Percentiles rank a stretch among this genome's conserved stretches.
These are phyloP conservation scores for Sphagnum fallax DNA, from an alignment of 228 moss, liverwort and hornwort species.

Conservation along the genomic window DNA sequence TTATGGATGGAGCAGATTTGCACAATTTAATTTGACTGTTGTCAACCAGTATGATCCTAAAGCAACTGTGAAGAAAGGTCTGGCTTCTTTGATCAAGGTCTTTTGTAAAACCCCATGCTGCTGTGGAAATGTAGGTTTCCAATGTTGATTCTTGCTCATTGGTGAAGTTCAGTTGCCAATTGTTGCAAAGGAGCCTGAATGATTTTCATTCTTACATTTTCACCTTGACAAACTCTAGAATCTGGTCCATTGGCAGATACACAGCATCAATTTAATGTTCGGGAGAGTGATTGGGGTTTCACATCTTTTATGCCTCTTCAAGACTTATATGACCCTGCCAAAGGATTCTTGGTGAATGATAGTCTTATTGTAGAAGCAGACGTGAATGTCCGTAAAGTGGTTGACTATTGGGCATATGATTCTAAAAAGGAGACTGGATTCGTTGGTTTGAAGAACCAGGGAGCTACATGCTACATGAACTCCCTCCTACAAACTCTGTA, in stretches of 20 bases:
- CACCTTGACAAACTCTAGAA: background rate
- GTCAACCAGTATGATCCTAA: conserved; percentile 90
- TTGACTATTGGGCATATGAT: conserved; percentile 99
- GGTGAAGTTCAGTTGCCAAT: background rate
- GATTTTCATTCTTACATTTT: background rate
- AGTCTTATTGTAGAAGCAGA: conserved; percentile 96
- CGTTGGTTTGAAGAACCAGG: conserved; percentile 99
- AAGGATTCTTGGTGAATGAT: conserved; percentile 91
- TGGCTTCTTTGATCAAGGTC: background rate
- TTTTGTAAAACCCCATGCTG: too few relatives aligned
- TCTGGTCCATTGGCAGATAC: conserved; percentile 60
- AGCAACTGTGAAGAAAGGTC: conserved; percentile 97
- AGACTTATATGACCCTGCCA: conserved; percentile 85
- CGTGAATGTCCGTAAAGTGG: conserved; percentile 97
- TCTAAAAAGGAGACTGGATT: conserved; percentile 99
- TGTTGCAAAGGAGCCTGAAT: background rate
- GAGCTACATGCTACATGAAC: conserved; percentile 99
- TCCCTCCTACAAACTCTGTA: conserved; percentile 98
- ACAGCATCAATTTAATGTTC: conserved; percentile 96
- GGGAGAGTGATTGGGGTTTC: conserved; percentile 98
- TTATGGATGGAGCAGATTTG: conserved; percentile 99
- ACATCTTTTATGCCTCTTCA: conserved; percentile 97
- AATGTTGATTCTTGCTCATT: too few relatives aligned
- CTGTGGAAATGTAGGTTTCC: too few relatives aligned
- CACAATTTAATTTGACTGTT: conserved; percentile 97